Conservation (phyloP, 208 protist species). For the Acanthamoeba triangularis region DNA sequence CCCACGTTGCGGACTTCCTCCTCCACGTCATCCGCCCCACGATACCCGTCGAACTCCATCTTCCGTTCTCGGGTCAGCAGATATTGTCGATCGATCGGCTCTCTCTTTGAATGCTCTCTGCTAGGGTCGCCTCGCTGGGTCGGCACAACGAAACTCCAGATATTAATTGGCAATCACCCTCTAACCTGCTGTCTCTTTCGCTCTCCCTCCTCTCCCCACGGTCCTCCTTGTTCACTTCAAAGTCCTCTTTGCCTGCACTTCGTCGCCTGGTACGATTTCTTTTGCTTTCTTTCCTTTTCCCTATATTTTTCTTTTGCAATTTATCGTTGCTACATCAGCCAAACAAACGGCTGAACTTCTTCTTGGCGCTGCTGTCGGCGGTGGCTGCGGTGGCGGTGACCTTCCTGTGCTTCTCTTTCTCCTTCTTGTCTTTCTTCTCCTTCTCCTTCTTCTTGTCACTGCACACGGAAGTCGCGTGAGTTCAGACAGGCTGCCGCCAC, state of each 20-base stretch:
- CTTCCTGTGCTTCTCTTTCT: constrained; percentile 42
- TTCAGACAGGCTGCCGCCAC: no score
- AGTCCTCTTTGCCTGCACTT: background rate
- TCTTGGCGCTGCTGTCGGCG: constrained; percentile 1
- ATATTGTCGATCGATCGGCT: no score
- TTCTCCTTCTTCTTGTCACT: constrained; percentile 41
- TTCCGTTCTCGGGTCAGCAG: background rate
- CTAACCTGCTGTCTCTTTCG: background rate
- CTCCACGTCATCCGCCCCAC: background rate
- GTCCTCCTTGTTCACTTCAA: background rate
- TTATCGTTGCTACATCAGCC: background rate
- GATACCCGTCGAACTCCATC: background rate
- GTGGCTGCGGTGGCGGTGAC: background rate
- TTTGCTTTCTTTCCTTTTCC: background rate
- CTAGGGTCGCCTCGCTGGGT: background rate
- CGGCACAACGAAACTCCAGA: no score
- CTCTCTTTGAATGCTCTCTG: no score
- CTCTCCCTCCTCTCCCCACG: background rate
- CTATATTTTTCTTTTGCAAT: background rate
- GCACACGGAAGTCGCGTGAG: background rate
- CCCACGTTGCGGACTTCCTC: background rate
- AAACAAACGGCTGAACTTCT: constrained; percentile 51
- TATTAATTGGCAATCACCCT: background rate
- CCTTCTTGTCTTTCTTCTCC: constrained; percentile 16
- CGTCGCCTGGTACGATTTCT: background rate